phyloP scores from a whole-genome alignment of 2,329 filamentous ascomycete species.

The Stemphylium vesicarium region DNA sequence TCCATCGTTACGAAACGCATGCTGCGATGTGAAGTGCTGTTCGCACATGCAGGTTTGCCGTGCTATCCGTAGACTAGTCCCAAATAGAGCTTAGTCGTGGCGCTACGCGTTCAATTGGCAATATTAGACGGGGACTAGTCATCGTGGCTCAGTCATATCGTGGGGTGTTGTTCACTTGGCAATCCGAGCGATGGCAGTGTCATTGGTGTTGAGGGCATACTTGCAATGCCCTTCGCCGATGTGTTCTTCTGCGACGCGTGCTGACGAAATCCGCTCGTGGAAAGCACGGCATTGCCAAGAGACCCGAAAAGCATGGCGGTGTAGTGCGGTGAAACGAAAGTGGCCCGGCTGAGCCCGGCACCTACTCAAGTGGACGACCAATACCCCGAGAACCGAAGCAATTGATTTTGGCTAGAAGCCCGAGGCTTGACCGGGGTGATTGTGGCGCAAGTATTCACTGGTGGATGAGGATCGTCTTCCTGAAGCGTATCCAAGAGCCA shows the following conservation, averaged over 20 bases:
- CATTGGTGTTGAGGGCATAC: not conserved
- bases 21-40: conserved; percentile 12
- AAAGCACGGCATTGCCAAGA: not conserved
- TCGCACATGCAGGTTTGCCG: conserved; percentile 21
- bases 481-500: not conserved
- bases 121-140: conserved; percentile 11
- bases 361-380: not conserved
- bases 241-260: not conserved
- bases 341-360: not conserved
- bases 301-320: not conserved
- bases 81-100: conserved; percentile 11
- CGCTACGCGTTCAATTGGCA: conserved; percentile 11
- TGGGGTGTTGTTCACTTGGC: not conserved
- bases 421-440: not conserved
- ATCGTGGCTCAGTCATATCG: conserved; percentile 12
- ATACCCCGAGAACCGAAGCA: conserved; percentile 1
- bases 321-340: not conserved
- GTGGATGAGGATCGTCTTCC: not conserved
- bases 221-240: not conserved
- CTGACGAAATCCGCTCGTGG: not conserved
- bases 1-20: not conserved
- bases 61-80: conserved; percentile 13
- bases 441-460: not conserved
- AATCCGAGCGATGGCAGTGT: not conserved
- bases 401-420: not conserved